Evolutionary conservation across 2,329 filamentous ascomycete genomes (phyloP).

Genomic region (Fusarium longipes): DNA sequence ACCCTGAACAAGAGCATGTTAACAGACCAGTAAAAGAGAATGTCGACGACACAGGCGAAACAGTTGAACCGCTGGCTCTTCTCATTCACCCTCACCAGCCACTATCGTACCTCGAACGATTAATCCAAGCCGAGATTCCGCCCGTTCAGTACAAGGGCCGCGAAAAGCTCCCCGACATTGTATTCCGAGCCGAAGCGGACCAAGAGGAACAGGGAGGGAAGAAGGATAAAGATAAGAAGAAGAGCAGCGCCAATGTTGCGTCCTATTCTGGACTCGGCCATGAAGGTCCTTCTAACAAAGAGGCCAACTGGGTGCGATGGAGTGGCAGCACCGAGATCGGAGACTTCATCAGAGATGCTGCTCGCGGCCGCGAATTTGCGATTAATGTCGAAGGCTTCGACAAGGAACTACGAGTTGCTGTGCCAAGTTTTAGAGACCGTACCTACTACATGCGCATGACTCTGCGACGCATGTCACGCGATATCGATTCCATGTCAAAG

Average conservation of each 20-base stretch:
- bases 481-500: constrained; percentile 75
- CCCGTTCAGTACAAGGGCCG: constrained; percentile 71
- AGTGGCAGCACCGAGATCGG: constrained; percentile 89
- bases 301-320: constrained; percentile 81
- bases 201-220: constrained; percentile 61
- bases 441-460: constrained; percentile 87
- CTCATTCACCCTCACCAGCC: constrained; percentile 92
- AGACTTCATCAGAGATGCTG: constrained; percentile 92
- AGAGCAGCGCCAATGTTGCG: constrained; percentile 63
- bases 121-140: constrained; percentile 89
- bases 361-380: constrained; percentile 84
- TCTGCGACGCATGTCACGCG: constrained; percentile 75
- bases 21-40: constrained; percentile 55
- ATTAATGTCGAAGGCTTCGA: constrained; percentile 79
- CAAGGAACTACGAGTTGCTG: constrained; percentile 77
- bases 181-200: constrained; percentile 82
- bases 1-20: constrained; percentile 54
- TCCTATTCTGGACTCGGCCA: constrained; percentile 77
- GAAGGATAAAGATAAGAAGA: constrained; percentile 50
- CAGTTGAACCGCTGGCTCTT: constrained; percentile 83
- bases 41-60: constrained; percentile 48
- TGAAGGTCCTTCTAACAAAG: constrained; percentile 61
- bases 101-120: constrained; percentile 86
- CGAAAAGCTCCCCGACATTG: constrained; percentile 78
- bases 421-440: constrained; percentile 89